Percentiles rank a stretch among this genome's conserved stretches.
These are phyloP conservation scores for Leucocoprinus leucothites DNA, from an alignment of 768 basidiomycete species.

Conservation along the genomic window DNA sequence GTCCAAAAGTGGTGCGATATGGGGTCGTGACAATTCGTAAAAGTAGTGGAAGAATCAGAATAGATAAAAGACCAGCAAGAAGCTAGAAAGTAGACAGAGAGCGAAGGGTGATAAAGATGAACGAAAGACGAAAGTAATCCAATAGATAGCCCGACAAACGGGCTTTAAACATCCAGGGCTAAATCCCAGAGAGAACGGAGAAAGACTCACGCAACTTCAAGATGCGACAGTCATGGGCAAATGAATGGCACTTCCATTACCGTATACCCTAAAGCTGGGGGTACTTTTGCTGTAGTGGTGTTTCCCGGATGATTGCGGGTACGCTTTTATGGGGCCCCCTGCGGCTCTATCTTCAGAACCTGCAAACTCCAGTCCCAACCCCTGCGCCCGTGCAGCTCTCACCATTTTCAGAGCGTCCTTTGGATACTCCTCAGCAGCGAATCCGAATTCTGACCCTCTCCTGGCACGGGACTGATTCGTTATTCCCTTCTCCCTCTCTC, in stretches of 20 bases:
- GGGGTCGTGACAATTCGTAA: too few species aligned
- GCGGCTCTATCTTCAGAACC: not conserved
- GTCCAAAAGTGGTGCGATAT: not conserved
- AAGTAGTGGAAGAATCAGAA: too few species aligned
- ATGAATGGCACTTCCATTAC: slow-evolving; percentile 4
- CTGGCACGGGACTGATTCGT: not conserved
- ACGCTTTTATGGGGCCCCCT: not conserved
- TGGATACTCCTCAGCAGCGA: slow-evolving; percentile 16
- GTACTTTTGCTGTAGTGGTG: slow-evolving; percentile 4
- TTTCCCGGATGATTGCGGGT: slow-evolving; percentile 1
- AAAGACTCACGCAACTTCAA: not conserved
- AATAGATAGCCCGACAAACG: not conserved
- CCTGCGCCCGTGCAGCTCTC: slow-evolving; percentile 31
- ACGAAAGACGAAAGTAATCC: too few species aligned
- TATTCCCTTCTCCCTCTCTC: not conserved
- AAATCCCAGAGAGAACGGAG: not conserved
- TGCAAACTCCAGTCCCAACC: slow-evolving; percentile 30
- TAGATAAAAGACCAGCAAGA: too few species aligned
- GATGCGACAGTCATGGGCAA: slow-evolving; percentile 1
- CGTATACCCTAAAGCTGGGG: not conserved
- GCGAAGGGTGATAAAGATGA: too few species aligned
- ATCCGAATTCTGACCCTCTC: slow-evolving; percentile 17
- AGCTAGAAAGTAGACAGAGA: too few species aligned
- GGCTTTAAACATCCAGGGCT: not conserved
- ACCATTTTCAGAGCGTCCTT: slow-evolving; percentile 16